phyloP scores from a whole-genome alignment of 768 basidiomycete genomes.

The Leucocoprinus sp. region DNA sequence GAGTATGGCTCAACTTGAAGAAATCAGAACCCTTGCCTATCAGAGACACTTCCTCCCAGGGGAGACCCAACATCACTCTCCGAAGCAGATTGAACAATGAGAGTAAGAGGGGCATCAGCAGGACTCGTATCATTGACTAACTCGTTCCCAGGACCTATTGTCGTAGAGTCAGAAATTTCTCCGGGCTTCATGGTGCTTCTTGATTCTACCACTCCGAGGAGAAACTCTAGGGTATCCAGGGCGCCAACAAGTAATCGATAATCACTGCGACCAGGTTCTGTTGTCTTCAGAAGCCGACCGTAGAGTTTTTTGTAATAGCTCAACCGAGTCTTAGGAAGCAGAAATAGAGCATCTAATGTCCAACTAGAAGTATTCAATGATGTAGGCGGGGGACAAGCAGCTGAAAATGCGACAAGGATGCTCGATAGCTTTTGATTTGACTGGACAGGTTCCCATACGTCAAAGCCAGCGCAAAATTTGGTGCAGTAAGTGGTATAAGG shows the following conservation, averaged over 20 bases:
- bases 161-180: constrained; percentile 12
- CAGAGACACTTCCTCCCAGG: constrained; percentile 39
- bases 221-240: constrained; percentile 66
- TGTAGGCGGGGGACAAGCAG: constrained; percentile 49
- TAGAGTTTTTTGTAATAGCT: constrained; percentile 93
- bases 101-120: constrained; percentile 20
- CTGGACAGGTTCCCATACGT: constrained; percentile 73
- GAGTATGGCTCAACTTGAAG: neutral
- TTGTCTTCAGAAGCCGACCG: constrained; percentile 75
- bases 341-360: constrained; percentile 85
- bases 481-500: constrained; percentile 80
- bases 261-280: constrained; percentile 79
- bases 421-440: constrained; percentile 63
- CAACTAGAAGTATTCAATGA: constrained; percentile 44
- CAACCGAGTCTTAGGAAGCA: constrained; percentile 75
- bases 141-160: constrained; percentile 41
- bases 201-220: constrained; percentile 61
- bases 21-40: constrained; percentile 36
- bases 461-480: constrained; percentile 71
- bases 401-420: constrained; percentile 65
- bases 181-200: constrained; percentile 50
- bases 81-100: constrained; percentile 22
- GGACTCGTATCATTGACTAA: constrained; percentile 47
- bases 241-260: constrained; percentile 75
- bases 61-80: constrained; percentile 45